phyloP scores from a whole-genome alignment of 1,284 basidiomycete genomes.

The Sporisorium reilianum region DNA sequence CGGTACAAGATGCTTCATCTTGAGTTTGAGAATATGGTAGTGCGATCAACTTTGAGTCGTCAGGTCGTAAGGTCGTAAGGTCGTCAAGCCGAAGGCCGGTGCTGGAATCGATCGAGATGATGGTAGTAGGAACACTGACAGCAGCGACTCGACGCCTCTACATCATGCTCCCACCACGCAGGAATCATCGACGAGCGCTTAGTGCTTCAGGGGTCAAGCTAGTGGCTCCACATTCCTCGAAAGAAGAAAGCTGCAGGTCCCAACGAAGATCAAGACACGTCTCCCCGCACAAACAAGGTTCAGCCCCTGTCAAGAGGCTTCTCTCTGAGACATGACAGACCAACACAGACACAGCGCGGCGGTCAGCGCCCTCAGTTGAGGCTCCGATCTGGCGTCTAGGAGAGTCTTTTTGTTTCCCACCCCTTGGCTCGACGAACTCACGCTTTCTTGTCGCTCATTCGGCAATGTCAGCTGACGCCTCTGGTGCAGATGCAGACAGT shows the following conservation, averaged over 20 bases:
- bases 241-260: not conserved
- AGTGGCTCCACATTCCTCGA: not conserved
- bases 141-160: too few relatives aligned
- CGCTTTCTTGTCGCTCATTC: not conserved
- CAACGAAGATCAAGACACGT: too few relatives aligned
- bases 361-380: not conserved
- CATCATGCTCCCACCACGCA: not conserved
- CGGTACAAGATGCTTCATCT: not conserved
- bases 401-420: not conserved
- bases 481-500: too few relatives aligned
- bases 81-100: not conserved
- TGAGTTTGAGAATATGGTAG: not conserved
- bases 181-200: not conserved
- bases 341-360: not conserved
- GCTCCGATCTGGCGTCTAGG: not conserved
- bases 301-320: slow-evolving; percentile 13
- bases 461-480: too few relatives aligned
- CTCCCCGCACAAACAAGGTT: not conserved
- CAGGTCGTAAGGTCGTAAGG: not conserved
- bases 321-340: not conserved
- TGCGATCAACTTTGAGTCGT: not conserved
- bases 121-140: not conserved
- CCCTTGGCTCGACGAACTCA: not conserved
- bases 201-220: not conserved
- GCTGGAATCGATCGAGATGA: not conserved